These are phyloP conservation scores for Tolypocladium nubicola DNA, from an alignment of 2,329 filamentous ascomycete genomes.

Conservation along the genomic window DNA sequence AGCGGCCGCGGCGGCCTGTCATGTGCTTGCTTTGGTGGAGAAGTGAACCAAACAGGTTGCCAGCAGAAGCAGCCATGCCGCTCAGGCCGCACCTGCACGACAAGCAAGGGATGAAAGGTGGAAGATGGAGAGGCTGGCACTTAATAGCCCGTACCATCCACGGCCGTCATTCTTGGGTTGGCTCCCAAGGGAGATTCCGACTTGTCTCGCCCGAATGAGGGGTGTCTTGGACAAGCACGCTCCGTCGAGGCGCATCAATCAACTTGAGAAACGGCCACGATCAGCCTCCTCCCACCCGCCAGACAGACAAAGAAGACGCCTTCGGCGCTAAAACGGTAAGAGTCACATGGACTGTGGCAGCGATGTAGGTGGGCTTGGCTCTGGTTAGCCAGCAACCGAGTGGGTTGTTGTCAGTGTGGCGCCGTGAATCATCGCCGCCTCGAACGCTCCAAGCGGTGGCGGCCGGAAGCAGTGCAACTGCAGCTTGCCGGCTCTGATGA, in stretches of 20 bases:
- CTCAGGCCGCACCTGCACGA: background rate
- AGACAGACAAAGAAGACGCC: background rate
- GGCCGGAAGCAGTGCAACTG: background rate
- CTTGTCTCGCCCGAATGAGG: background rate
- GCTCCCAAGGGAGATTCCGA: background rate
- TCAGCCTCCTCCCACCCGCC: background rate
- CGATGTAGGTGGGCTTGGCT: conserved; percentile 7
- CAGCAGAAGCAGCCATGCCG: background rate
- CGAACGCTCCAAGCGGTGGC: background rate
- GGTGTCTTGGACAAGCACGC: background rate
- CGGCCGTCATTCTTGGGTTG: background rate
- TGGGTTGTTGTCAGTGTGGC: background rate
- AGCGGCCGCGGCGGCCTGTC: background rate
- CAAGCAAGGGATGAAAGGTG: background rate
- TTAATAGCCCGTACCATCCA: too few relatives aligned
- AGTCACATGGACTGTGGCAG: conserved; percentile 6
- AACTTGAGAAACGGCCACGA: background rate
- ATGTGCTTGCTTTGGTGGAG: background rate
- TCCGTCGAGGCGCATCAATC: background rate
- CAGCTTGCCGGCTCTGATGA: background rate
- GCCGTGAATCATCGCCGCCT: background rate
- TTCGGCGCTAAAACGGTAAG: conserved; percentile 3
- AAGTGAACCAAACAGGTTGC: background rate
- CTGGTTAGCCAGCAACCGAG: conserved; percentile 1
- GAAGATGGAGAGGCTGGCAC: background rate